phyloP scores from a whole-genome alignment of 768 basidiomycete species.

The Phaffia tasmanica region DNA sequence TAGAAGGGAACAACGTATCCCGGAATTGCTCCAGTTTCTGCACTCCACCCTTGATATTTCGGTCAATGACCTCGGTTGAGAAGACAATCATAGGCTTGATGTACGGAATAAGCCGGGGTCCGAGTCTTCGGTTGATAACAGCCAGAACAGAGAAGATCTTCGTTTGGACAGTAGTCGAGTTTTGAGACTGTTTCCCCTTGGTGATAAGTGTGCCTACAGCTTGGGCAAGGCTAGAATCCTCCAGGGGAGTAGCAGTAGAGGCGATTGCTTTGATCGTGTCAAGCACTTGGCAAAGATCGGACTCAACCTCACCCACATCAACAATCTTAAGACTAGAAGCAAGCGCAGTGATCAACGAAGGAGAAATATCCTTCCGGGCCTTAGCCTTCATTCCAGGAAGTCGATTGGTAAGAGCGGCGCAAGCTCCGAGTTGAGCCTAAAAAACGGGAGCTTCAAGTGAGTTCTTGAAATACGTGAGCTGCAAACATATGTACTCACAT shows the following conservation, averaged over 20 bases:
- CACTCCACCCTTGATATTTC: constrained; percentile 8
- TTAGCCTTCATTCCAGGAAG: constrained; percentile 51
- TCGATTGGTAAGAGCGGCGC: constrained; percentile 58
- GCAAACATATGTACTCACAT: constrained; percentile 13
- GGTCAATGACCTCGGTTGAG: constrained; percentile 39
- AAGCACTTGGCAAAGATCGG: neutral
- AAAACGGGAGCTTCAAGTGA: neutral
- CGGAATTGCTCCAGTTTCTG: constrained; percentile 3
- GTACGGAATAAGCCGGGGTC: constrained; percentile 77
- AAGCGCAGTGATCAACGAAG: constrained; percentile 41
- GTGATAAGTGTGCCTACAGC: constrained; percentile 53
- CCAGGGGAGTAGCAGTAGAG: constrained; percentile 49
- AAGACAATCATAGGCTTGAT: constrained; percentile 60
- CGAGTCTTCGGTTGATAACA: constrained; percentile 61
- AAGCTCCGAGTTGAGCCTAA: constrained; percentile 50
- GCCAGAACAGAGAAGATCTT: constrained; percentile 42
- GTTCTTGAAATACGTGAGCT: neutral
- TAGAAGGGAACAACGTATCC: constrained; percentile 13
- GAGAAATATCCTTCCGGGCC: constrained; percentile 47
- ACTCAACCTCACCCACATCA: neutral
- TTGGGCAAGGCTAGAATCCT: constrained; percentile 54
- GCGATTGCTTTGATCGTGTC: constrained; percentile 53
- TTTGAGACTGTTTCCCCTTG: constrained; percentile 29
- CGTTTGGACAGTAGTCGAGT: constrained; percentile 38
- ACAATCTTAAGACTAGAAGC: constrained; percentile 11